Evolutionary conservation across 176 grass and related monocot genomes (phyloP), one percentile per base, ranked within the genome.

Genomic region (Elaeis guineensis): DNA sequence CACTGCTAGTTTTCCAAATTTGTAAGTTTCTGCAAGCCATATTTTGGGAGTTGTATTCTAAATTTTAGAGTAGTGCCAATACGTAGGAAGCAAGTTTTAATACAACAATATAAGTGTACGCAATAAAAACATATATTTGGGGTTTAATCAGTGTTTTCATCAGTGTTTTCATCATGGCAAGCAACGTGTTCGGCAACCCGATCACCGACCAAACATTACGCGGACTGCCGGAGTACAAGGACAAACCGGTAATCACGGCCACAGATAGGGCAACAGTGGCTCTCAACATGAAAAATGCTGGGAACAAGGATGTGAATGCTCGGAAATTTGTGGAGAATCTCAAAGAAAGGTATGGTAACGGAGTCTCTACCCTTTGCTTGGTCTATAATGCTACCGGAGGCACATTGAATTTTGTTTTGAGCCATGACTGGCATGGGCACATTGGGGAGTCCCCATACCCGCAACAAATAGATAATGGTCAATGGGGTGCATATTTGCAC

Each of bases 401-500:
- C n/a, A 4, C 32, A 3, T 0, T 64, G 6, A 64, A 5, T 22
- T 32, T 61, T 0, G 16, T 17, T 16, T 0, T 25, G 2, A 7
- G 4, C 19, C 61, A 64, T 28, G 61, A 64, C 44, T 64, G 11
- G 17, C 32, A 9, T 5, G 61, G 61, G 2, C 32, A 64, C 61
- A 17, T 64, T 2, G 61, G 19, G 8, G 1, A 11, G 2, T 9
- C 4, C 24, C 21, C 25, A 4, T 60, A 60, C 57, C 57, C 57
- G 5, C 12, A 1, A 12, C 3, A 1, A 3, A 60, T 60, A 0
- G 22, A 15, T 16, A 60, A 60, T 29, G 57, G 57, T 7, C 57
- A 60, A 39, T 64, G 61, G 35, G 61, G 61, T 18, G 61, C 12
- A 14, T 64, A 21, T n/a, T 15, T 64, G 9, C 61, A 64, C 44